Evolutionary conservation across 345 rosid genomes (phyloP), one percentile per base, ranked within the genome.

Genomic region (Excoecaria agallocha): DNA sequence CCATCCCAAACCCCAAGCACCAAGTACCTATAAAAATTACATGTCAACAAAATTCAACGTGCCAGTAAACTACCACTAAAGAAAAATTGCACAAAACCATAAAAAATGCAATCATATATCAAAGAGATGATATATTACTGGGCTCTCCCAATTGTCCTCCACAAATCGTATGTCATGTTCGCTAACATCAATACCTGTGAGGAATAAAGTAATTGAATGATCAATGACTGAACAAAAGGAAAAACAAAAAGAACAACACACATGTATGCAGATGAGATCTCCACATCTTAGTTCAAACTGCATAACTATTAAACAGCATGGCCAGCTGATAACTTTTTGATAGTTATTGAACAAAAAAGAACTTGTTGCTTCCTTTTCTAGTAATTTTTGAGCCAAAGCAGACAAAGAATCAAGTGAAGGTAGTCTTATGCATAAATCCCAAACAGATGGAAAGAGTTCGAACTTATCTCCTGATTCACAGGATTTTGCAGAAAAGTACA

Each of bases 1-100:
- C 98, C 98, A 94, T 54, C 98, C 98, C 84, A 94, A 86, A 17
- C 98, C 98, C 97, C 98, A 94, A 52, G 98, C 98, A 84, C 98
- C 98, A 75, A 94, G 94, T 74, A 94, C 98, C 98, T 94, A 79
- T 68, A 72, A 71, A 73, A 35, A 83, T 79, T 70, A 13, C 45
- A 82, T 51, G 54, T 48, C 68, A 72, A 66, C 19, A 56, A 70
- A 35, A 54, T 58, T 20, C 56, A 64, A 75, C 2, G 6, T 15
- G 46, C 51, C 66, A 60, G 12, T 1, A 57, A 68, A 63, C 17
- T 6, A 38, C 8, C 12, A 35, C 22, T 22, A 62, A 73, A 76
- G 38, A 61, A 38, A 58, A 62, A 68, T 49, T 64, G n/a, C n/a
- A 62, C 43, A 41, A 66, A 55, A 35, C 60, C 35, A 37, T n/a